Base-by-base conservation (phyloP, 1,139 yeast species). In the Suhomyces bribrorum region DNA sequence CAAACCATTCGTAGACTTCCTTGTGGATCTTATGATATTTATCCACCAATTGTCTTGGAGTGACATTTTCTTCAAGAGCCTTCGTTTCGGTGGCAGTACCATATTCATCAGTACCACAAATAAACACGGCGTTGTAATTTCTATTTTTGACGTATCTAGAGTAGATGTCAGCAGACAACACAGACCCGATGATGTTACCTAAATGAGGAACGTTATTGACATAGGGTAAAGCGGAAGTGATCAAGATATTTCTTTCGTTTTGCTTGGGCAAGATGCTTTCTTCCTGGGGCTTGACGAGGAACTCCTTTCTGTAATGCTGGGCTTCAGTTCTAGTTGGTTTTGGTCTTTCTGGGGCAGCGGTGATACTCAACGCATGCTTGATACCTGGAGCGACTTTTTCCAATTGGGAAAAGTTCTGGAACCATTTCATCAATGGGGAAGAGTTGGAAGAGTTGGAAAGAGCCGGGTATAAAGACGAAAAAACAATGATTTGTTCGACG, bases 61-160 rank as follows among this genome's bases (percentile, higher is more conserved):
- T 77, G 45, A 87, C 83, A 31, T 85, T 83, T 57, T 92, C 97
- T 64, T 92, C 98, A 42, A 92, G 71, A 8, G 98, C 98, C 66
- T 92, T 92, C 26, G 98, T 94, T 65, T 92, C 99, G 17, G 98
- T 92, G 36, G 99, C 99, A 45, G 99, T 92, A 61, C 99, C 99
- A 61, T 92, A 94, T 66, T 92, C 99, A 61, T 92, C 99, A 26
- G 98, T 94, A 66, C 99, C 99, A 67, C 98, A 89, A 43, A 92
- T 68, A 56, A 72, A 92, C 46, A 92, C 69, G 15, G 96, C 75
- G 60, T 90, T 92, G 69, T 85, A 83, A 63, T 89, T 87, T 69
- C 97, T 81, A 50, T 85, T 82, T 64, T 89, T 90, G 58, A 86
- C 81, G 65, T 86, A 92, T 61, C 98, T 82, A 40, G 97, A 77